Conservation (phyloP, 2,329 filamentous ascomycete genomes). For the Arthrobotrys sinensis region DNA sequence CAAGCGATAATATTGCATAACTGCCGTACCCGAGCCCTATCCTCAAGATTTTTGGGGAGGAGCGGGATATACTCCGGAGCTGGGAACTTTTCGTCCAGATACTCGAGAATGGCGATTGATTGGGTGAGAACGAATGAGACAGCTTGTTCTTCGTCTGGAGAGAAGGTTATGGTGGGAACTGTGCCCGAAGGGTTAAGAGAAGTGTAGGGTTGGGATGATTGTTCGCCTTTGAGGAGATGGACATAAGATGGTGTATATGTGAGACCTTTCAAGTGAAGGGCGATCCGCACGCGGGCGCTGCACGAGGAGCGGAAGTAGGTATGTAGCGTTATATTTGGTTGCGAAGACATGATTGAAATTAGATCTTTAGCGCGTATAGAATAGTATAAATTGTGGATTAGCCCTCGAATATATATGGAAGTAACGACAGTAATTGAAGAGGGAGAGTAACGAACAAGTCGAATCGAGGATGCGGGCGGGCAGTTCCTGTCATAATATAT, state of each 20-base stretch:
- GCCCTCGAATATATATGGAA: neutral
- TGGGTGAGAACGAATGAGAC: slow-evolving; percentile 71
- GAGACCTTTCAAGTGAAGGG: slow-evolving; percentile 73
- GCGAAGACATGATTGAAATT: slow-evolving; percentile 14
- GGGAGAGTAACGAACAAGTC: neutral
- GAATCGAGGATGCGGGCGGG: too few relatives aligned
- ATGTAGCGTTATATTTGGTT: slow-evolving; percentile 68
- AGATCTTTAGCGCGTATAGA: neutral
- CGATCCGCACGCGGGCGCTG: slow-evolving; percentile 75
- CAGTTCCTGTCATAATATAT: neutral
- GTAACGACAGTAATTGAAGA: too few relatives aligned
- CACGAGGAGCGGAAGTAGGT: slow-evolving; percentile 77
- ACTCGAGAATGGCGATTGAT: slow-evolving; percentile 76
- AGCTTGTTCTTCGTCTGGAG: slow-evolving; percentile 61
- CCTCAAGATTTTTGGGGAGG: slow-evolving; percentile 68
- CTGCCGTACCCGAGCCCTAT: slow-evolving; percentile 72
- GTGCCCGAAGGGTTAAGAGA: slow-evolving; percentile 72
- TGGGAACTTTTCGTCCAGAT: slow-evolving; percentile 73
- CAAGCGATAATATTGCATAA: slow-evolving; percentile 73
- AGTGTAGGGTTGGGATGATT: slow-evolving; percentile 69
- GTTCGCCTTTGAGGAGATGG: slow-evolving; percentile 73
- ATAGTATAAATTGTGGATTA: too few relatives aligned
- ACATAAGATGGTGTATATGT: slow-evolving; percentile 70
- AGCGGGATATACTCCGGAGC: slow-evolving; percentile 66
- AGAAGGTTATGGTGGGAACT: slow-evolving; percentile 72